Evolutionary conservation across 2,329 filamentous ascomycete species (phyloP).

Genomic region (Aspergillus sp.): DNA sequence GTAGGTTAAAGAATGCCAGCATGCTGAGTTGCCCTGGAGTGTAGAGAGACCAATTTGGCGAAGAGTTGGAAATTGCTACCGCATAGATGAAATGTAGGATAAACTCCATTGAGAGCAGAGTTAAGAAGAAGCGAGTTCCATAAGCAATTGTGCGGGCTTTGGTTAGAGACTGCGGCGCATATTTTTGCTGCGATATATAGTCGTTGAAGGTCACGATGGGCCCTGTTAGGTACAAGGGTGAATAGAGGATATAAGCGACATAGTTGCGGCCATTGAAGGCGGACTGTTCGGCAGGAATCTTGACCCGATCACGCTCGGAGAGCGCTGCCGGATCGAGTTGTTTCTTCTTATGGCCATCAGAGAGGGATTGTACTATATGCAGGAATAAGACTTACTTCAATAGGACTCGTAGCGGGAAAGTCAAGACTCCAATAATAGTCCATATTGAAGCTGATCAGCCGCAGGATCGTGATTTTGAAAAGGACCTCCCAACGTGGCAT

Average conservation of each 20-base stretch:
- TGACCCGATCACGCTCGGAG: conserved; percentile 83
- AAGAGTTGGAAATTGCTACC: conserved; percentile 81
- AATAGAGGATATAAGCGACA: conserved; percentile 84
- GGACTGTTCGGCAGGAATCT: conserved; percentile 66
- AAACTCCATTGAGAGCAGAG: conserved; percentile 85
- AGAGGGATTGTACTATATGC: conserved; percentile 2
- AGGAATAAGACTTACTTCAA: conserved; percentile 68
- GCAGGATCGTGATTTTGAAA: conserved; percentile 92
- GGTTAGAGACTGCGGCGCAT: conserved; percentile 70
- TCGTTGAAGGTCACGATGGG: conserved; percentile 98
- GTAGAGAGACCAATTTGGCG: conserved; percentile 78
- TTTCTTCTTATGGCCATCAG: conserved; percentile 79
- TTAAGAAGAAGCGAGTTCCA: conserved; percentile 75
- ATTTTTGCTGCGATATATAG: conserved; percentile 83
- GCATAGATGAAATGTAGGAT: conserved; percentile 91
- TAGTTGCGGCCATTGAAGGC: conserved; percentile 85
- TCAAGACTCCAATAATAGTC: conserved; percentile 93
- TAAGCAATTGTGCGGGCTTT: conserved; percentile 73
- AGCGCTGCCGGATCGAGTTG: conserved; percentile 84
- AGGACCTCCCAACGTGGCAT: conserved; percentile 92
- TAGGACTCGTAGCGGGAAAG: conserved; percentile 60
- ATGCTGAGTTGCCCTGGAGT: conserved; percentile 84
- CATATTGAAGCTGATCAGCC: conserved; percentile 93
- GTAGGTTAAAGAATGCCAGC: conserved; percentile 92
- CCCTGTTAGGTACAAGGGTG: conserved; percentile 86